These are phyloP conservation scores for Coemansia sp. DNA, from an alignment of 192 early-diverging fungal species.

Conservation along the genomic window DNA sequence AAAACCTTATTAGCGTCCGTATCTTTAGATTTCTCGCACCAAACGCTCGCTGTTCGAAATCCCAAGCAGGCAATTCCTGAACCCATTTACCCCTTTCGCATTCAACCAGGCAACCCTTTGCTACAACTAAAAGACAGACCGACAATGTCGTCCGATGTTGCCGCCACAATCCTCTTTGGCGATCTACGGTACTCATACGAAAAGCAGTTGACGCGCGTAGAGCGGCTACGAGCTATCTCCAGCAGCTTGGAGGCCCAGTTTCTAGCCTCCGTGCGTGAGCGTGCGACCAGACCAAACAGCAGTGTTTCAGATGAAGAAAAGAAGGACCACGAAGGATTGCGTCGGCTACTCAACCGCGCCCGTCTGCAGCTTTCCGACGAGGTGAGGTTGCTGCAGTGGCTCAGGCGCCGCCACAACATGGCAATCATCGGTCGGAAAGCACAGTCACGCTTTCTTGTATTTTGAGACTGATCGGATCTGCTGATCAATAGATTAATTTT, in stretches of 20 bases:
- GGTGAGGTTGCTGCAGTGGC: conserved; percentile 51
- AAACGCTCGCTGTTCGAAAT: not conserved
- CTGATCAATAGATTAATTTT: conserved; percentile 14
- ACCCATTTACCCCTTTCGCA: too few relatives aligned
- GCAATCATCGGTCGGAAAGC: conserved; percentile 44
- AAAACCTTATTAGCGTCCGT: not conserved
- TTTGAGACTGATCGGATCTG: conserved; percentile 6
- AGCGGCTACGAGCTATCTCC: conserved; percentile 15
- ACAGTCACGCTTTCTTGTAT: conserved; percentile 25
- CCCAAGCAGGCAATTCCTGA: not conserved
- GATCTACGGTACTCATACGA: conserved; percentile 37
- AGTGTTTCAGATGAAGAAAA: conserved; percentile 34
- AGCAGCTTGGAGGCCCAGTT: conserved; percentile 36
- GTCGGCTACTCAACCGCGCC: conserved; percentile 26
- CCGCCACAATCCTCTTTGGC: conserved; percentile 48
- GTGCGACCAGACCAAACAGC: conserved; percentile 34
- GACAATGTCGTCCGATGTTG: conserved; percentile 46
- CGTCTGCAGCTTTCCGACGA: conserved; percentile 44
- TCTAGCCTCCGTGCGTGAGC: conserved; percentile 39
- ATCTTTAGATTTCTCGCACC: not conserved
- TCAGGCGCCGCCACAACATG: conserved; percentile 47
- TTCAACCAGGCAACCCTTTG: too few relatives aligned
- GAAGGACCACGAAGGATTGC: conserved; percentile 31
- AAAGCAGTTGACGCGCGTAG: conserved; percentile 35
- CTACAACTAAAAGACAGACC: not conserved